A percentile compares a stretch with the other conserved stretches of the same genome.
Conservation (phyloP, 2,329 filamentous ascomycete genomes). For the Pyrenochaeta sp. region DNA sequence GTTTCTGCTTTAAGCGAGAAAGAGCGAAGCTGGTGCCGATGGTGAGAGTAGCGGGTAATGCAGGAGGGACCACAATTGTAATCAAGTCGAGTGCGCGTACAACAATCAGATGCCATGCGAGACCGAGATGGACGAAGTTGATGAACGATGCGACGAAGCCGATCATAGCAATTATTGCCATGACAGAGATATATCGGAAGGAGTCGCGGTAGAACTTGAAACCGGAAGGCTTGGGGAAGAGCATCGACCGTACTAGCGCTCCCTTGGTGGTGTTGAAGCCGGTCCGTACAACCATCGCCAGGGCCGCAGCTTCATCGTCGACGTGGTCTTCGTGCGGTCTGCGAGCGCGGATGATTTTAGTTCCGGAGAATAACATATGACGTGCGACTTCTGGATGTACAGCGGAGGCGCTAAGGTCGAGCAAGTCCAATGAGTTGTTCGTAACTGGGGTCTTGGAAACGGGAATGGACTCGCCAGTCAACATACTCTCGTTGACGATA, state of each 20-base stretch:
- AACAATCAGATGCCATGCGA: conserved; percentile 90
- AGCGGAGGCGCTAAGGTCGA: conserved; percentile 82
- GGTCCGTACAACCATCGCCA: conserved; percentile 91
- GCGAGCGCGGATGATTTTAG: conserved; percentile 90
- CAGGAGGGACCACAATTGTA: conserved; percentile 96
- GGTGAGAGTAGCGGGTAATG: conserved; percentile 90
- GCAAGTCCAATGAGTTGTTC: conserved; percentile 76
- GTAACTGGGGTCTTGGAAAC: conserved; percentile 90
- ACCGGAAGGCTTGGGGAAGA: conserved; percentile 96
- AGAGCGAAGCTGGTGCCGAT: conserved; percentile 97
- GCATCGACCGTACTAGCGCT: conserved; percentile 93
- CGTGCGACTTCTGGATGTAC: conserved; percentile 84
- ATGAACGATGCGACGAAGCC: conserved; percentile 91
- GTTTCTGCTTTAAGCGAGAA: conserved; percentile 81
- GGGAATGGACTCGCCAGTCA: conserved; percentile 95
- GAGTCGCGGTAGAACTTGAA: conserved; percentile 99
- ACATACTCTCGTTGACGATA: conserved; percentile 99
- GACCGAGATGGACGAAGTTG: conserved; percentile 86
- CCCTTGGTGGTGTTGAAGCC: conserved; percentile 99
- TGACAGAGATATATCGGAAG: conserved; percentile 96
- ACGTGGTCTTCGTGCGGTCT: conserved; percentile 85
- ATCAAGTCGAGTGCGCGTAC: conserved; percentile 93
- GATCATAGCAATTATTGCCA: conserved; percentile 83
- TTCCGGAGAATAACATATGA: conserved; percentile 93
- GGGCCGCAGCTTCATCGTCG: conserved; percentile 87